Evolutionary conservation across 169 alveolate genomes (phyloP), one percentile per base, ranked within the genome.

Genomic region (Plasmodium malariae): DNA sequence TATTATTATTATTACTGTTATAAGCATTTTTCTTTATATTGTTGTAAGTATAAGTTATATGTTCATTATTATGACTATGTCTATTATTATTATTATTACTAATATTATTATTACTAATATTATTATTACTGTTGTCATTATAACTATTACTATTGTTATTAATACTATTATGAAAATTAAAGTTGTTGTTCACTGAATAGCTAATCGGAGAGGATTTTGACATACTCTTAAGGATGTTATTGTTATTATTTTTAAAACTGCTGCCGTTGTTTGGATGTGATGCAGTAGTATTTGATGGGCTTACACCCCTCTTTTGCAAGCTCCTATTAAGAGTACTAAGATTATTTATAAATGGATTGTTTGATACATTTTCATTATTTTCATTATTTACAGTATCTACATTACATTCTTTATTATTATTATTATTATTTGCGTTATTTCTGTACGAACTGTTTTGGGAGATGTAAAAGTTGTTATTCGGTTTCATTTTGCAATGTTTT

Each of bases 161-260:
- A n/a, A n/a, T n/a, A n/a, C n/a, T n/a, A n/a, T n/a, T n/a, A 14
- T 70, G 59, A 0, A 70, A 48, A 49, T n/a, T 43, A 19, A 26
- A 45, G 0, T 70, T 70, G 21, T 36, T 48, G n/a, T n/a, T n/a
- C 24, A 48, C 9, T 0, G 68, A 5, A 70, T 70, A 70, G n/a
- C 21, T 70, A 49, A 48, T 48, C 19, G 83, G 54, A 0, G 83
- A 48, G 9, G 59, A 34, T 43, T 70, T 70, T 2, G 83, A 70
- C n/a, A 49, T 7, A 43, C 36, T 49, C 1, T 70, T 70, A 19
- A 70, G 19, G 4, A 70, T 54, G 45, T 43, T 69, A 45, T 69
- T 69, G 28, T 19, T 12, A 36, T 48, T 45, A 11, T 48, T 48
- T 2, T 55, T 55, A 21, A 30, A 21, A 30, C 4, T 69, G 43